These are phyloP conservation scores for Aphanomyces astaci DNA, from an alignment of 352 stramenopile genomes.

Conservation along the genomic window DNA sequence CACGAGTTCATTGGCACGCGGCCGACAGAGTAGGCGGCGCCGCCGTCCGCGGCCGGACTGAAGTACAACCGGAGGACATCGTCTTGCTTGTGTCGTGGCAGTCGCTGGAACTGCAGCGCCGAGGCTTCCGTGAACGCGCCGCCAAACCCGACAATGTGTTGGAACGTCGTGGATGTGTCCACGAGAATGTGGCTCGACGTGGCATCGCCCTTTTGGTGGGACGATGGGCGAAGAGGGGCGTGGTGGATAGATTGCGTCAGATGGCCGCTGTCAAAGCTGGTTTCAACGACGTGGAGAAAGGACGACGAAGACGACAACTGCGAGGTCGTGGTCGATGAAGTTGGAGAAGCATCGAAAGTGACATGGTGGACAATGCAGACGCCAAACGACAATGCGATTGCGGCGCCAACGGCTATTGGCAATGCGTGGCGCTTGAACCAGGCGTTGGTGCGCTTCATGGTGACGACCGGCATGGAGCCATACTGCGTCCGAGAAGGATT, in stretches of 20 bases:
- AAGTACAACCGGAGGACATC: slow-evolving; percentile 9
- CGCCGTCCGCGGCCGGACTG: slow-evolving; percentile 21
- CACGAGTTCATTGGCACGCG: slow-evolving; percentile 43
- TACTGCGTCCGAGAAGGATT: not conserved
- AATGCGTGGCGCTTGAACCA: not conserved
- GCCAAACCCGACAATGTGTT: slow-evolving; percentile 35
- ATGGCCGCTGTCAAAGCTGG: not conserved
- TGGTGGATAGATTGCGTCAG: not conserved
- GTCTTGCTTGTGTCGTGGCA: slow-evolving; percentile 4
- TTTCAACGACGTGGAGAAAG: not conserved
- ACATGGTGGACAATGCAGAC: not conserved
- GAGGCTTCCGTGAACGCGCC: slow-evolving; percentile 51
- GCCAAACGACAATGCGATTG: not conserved
- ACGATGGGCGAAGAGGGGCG: not conserved
- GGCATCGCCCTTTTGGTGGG: not conserved
- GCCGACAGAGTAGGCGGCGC: slow-evolving; percentile 40
- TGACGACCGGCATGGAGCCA: not conserved
- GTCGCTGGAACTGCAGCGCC: slow-evolving; percentile 32
- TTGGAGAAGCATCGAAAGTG: not conserved
- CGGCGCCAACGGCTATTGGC: not conserved
- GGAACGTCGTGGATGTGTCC: not conserved
- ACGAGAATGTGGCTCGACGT: slow-evolving; percentile 8
- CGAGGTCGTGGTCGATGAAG: not conserved
- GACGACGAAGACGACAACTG: not conserved
- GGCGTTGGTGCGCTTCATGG: not conserved